These are phyloP conservation scores for Mollisia scopiformis DNA, from an alignment of 2,329 filamentous ascomycete genomes.

Conservation along the genomic window DNA sequence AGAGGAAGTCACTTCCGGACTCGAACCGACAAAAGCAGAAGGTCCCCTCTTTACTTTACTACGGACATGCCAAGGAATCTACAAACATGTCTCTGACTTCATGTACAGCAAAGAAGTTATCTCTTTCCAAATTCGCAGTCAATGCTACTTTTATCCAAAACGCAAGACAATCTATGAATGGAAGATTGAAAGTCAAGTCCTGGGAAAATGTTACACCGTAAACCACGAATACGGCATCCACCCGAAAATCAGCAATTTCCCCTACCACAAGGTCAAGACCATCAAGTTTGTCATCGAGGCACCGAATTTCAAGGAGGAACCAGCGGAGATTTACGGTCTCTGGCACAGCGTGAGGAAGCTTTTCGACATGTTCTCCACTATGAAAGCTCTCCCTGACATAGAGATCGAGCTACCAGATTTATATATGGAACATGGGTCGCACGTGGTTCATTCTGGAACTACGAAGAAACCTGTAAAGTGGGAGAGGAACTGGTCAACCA, in stretches of 20 bases:
- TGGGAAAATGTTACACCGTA: background rate
- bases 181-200: background rate
- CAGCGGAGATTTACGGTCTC: background rate
- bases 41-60: background rate
- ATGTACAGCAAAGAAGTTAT: background rate
- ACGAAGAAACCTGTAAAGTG: background rate
- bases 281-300: background rate
- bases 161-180: background rate
- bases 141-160: too few relatives aligned
- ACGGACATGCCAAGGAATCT: background rate
- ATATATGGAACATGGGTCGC: background rate
- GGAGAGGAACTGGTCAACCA: too few relatives aligned
- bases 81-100: background rate
- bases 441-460: background rate
- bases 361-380: background rate
- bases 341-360: background rate
- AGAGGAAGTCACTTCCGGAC: background rate
- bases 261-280: background rate
- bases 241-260: background rate
- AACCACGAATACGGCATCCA: background rate
- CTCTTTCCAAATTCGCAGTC: background rate
- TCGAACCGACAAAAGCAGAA: background rate
- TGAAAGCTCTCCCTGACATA: background rate
- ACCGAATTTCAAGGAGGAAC: background rate
- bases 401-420: background rate